Percentiles rank a stretch among this genome's conserved stretches.
These are phyloP conservation scores for Ustilago crameri DNA, from an alignment of 1,284 basidiomycete species.

Conservation along the genomic window DNA sequence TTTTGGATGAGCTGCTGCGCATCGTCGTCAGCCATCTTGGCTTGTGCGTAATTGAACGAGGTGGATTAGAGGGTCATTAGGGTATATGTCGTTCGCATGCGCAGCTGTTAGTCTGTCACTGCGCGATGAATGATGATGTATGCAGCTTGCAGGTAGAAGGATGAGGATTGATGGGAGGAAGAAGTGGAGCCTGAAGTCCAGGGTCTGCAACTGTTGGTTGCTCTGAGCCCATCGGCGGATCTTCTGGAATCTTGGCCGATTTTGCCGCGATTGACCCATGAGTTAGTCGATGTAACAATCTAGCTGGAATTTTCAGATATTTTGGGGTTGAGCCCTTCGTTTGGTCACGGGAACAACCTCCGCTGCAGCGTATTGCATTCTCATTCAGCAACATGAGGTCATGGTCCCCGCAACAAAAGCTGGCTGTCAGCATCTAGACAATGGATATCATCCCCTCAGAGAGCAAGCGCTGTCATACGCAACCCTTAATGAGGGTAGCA, in stretches of 20 bases:
- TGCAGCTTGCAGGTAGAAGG: background rate
- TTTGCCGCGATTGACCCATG: too few species aligned
- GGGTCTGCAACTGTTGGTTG: background rate
- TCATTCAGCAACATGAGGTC: constrained; percentile 13
- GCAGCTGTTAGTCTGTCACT: too few species aligned
- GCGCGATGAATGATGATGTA: background rate
- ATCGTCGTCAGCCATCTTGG: constrained; percentile 27
- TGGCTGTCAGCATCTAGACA: background rate
- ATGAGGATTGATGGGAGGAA: background rate
- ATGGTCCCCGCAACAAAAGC: background rate
- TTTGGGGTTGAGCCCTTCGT: background rate
- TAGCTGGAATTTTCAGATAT: too few species aligned
- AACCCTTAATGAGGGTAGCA: too few species aligned
- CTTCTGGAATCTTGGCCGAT: background rate
- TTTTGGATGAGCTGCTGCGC: constrained; percentile 35
- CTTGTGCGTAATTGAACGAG: background rate
- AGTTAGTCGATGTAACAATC: too few species aligned
- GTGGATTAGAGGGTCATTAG: background rate
- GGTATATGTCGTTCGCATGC: background rate
- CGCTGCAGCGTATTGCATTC: background rate
- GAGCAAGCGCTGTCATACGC: too few species aligned
- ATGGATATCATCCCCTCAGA: too few species aligned
- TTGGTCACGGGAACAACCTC: constrained; percentile 5
- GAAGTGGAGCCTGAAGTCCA: background rate
- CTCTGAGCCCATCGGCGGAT: constrained; percentile 6